Evolutionary conservation across 73 alveolate species (phyloP).

Genomic region (Diophrys sp.): DNA sequence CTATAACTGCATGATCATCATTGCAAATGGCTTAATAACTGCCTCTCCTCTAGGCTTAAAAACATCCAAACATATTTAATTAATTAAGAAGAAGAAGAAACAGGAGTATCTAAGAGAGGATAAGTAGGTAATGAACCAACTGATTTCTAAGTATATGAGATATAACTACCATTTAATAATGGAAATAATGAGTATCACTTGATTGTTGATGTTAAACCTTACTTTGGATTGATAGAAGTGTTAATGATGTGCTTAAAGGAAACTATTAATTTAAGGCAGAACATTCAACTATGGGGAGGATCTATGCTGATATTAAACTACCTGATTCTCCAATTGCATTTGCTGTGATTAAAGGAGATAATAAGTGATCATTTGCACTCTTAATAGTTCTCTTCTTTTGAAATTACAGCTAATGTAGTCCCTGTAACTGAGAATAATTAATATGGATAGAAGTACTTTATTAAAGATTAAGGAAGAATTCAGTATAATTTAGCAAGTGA

Average conservation of each 20-base stretch:
- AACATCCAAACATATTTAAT: too few relatives aligned
- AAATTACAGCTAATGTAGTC: not conserved
- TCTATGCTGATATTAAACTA: not conserved
- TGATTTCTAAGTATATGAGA: not conserved
- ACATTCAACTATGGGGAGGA: not conserved
- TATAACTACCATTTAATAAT: too few relatives aligned
- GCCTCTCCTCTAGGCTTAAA: too few relatives aligned
- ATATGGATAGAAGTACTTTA: not conserved
- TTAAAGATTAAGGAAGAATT: not conserved
- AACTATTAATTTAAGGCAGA: not conserved
- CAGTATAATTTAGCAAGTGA: not conserved
- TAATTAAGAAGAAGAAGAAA: too few relatives aligned
- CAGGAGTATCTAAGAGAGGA: not conserved
- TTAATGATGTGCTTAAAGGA: not conserved
- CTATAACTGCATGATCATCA: too few relatives aligned
- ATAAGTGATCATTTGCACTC: not conserved
- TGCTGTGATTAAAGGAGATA: not conserved
- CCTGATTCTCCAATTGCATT: not conserved
- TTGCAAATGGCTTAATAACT: too few relatives aligned
- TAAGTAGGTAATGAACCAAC: not conserved
- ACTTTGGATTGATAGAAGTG: not conserved
- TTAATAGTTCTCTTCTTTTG: not conserved
- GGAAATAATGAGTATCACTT: too few relatives aligned
- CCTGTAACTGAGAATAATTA: not conserved
- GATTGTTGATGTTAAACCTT: not conserved